phyloP scores from a whole-genome alignment of 495 filamentous ascomycete genomes.

The Aspergillus wentii region DNA sequence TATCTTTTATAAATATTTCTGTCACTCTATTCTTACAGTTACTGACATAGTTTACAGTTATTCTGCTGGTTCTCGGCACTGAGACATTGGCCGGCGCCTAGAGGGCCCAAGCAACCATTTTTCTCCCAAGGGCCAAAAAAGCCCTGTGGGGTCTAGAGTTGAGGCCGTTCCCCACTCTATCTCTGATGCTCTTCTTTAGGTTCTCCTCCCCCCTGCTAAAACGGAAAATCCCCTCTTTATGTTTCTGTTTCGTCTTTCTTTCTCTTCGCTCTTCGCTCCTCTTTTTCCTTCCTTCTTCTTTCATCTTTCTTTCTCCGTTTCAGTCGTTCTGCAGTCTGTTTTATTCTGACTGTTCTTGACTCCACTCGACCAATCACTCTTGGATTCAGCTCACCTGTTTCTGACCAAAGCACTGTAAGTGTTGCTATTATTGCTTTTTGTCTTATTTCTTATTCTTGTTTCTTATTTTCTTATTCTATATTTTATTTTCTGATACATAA shows the following conservation, averaged over 20 bases:
- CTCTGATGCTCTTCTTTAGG: conserved; percentile 11
- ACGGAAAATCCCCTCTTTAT: conserved; percentile 5
- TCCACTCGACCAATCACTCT: too few relatives aligned
- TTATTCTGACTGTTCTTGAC: conserved; percentile 1
- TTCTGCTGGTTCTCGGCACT: too few relatives aligned
- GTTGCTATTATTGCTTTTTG: too few relatives aligned
- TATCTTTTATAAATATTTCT: too few relatives aligned
- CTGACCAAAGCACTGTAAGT: too few relatives aligned
- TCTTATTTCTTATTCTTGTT: conserved; percentile 6
- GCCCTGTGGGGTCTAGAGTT: conserved; percentile 9
- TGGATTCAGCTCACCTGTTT: too few relatives aligned
- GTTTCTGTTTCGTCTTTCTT: conserved; percentile 3
- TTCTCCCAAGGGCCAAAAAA: conserved; percentile 4
- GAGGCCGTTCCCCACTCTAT: conserved; percentile 9
- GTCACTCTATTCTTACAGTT: too few relatives aligned
- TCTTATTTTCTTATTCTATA: background rate
- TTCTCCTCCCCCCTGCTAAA: too few relatives aligned
- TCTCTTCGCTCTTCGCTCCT: conserved; percentile 8
- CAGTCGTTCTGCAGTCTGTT: conserved; percentile 7
- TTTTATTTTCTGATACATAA: conserved; percentile 8
- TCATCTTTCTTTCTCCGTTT: conserved; percentile 3
- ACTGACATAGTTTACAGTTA: too few relatives aligned
- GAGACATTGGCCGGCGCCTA: too few relatives aligned
- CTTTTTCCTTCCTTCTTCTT: background rate
- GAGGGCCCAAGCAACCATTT: too few relatives aligned